phyloP scores from a whole-genome alignment of 371 early-diverging fungal species.

The Sporodiniella umbellata region DNA sequence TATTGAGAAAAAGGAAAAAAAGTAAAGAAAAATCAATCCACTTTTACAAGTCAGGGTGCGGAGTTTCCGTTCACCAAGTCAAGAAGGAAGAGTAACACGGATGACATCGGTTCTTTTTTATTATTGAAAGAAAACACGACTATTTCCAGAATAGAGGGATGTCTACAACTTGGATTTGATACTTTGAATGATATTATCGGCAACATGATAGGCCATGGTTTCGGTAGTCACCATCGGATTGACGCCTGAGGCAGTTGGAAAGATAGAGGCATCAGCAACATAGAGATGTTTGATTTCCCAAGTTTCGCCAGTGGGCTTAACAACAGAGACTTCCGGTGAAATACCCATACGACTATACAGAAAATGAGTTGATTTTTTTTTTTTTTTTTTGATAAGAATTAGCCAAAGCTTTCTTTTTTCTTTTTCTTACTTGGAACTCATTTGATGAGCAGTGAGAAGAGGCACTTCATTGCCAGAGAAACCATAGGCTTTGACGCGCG shows the following conservation, averaged over 20 bases:
- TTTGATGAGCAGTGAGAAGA: constrained; percentile 45
- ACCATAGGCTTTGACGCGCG: too few relatives aligned
- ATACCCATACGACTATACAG: constrained; percentile 56
- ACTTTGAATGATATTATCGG: too few relatives aligned
- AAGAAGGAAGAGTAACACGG: too few relatives aligned
- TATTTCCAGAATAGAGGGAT: too few relatives aligned
- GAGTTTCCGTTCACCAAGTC: too few relatives aligned
- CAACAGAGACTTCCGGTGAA: constrained; percentile 45
- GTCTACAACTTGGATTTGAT: too few relatives aligned
- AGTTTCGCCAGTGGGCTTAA: constrained; percentile 57
- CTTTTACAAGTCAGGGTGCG: constrained; percentile 13
- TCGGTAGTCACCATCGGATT: constrained; percentile 69
- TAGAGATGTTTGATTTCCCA: constrained; percentile 70
- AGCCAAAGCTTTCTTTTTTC: too few relatives aligned
- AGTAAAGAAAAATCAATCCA: constrained; percentile 7
- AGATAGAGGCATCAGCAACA: constrained; percentile 66
- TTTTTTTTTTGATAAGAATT: too few relatives aligned
- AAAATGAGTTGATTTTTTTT: background rate
- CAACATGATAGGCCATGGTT: constrained; percentile 41
- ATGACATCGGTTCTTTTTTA: too few relatives aligned
- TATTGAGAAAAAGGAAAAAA: constrained; percentile 16
- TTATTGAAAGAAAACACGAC: too few relatives aligned
- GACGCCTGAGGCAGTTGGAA: constrained; percentile 70
- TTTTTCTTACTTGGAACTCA: constrained; percentile 54
- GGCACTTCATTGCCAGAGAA: constrained; percentile 11